These are phyloP conservation scores for Rhodamnia argentea DNA, from an alignment of 345 rosid genomes.

Conservation along the genomic window DNA sequence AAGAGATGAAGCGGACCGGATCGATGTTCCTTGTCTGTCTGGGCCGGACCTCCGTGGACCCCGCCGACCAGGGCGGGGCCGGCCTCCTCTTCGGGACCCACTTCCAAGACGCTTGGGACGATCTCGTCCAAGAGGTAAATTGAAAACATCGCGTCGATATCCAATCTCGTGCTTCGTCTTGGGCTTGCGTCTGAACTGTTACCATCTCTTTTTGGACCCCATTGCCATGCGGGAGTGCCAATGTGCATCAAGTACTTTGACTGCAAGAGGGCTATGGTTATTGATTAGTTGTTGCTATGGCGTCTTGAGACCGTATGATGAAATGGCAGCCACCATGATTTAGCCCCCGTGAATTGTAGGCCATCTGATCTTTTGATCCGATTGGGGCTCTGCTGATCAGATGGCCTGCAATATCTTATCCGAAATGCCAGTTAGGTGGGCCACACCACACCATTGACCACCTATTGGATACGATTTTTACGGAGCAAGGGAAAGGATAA, in stretches of 20 bases:
- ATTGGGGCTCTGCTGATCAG: background rate
- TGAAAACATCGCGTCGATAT: background rate
- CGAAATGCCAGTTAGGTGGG: background rate
- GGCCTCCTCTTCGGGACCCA: constrained; percentile 95
- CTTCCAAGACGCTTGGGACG: constrained; percentile 98
- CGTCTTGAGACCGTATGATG: background rate
- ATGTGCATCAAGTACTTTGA: background rate
- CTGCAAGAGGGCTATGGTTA: background rate
- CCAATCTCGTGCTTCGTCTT: background rate
- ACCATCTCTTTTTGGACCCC: background rate
- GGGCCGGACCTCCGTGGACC: constrained; percentile 79
- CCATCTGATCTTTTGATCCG: background rate
- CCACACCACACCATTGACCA: background rate
- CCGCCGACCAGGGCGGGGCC: constrained; percentile 93
- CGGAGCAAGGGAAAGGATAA: background rate
- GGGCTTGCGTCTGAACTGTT: background rate
- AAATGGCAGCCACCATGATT: background rate
- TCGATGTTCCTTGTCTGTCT: constrained; percentile 91
- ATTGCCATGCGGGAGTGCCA: background rate
- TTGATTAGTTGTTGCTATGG: background rate
- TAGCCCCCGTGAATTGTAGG: background rate
- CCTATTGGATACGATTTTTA: background rate
- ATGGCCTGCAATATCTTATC: background rate
- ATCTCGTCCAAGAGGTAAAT: constrained; percentile 87
- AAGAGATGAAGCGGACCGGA: constrained; percentile 77